Percentiles rank a stretch among this genome's conserved stretches.
Evolutionary conservation across 371 early-diverging fungal species (phyloP).

Genomic region (Parasitella parasitica): DNA sequence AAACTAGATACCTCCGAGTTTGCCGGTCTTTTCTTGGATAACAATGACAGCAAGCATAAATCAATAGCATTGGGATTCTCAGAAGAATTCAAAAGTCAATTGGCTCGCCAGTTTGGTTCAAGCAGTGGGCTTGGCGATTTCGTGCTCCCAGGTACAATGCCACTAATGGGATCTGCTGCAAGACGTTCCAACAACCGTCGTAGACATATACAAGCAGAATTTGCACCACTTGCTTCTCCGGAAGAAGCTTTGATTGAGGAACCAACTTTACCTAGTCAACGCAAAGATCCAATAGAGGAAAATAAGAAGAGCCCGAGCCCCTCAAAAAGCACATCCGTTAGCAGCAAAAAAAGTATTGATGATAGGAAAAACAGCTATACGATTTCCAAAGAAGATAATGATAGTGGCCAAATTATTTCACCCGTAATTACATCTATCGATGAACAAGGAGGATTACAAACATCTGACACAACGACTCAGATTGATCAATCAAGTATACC

Average conservation of each 20-base stretch:
- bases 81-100: slow-evolving; percentile 46
- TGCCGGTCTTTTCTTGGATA: slow-evolving; percentile 9
- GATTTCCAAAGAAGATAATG: not conserved
- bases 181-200: slow-evolving; percentile 36
- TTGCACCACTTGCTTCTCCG: not conserved
- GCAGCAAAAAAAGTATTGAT: not conserved
- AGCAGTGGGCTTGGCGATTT: slow-evolving; percentile 44
- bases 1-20: not conserved
- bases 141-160: slow-evolving; percentile 40
- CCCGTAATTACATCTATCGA: slow-evolving; percentile 1
- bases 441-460: slow-evolving; percentile 9
- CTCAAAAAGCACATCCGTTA: not conserved
- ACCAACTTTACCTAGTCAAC: not conserved
- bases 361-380: not conserved
- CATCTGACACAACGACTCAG: not conserved
- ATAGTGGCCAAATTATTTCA: slow-evolving; percentile 3
- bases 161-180: slow-evolving; percentile 48
- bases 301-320: not conserved
- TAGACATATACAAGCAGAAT: slow-evolving; percentile 19
- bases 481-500: not conserved
- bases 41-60: slow-evolving; percentile 23
- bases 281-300: slow-evolving; percentile 3
- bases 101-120: slow-evolving; percentile 48
- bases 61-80: slow-evolving; percentile 46
- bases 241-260: not conserved